A percentile compares a stretch with the other conserved stretches of the same genome.
Evolutionary conservation across 208 protist genomes (phyloP).

Genomic region (Balamuthia mandrillaris): DNA sequence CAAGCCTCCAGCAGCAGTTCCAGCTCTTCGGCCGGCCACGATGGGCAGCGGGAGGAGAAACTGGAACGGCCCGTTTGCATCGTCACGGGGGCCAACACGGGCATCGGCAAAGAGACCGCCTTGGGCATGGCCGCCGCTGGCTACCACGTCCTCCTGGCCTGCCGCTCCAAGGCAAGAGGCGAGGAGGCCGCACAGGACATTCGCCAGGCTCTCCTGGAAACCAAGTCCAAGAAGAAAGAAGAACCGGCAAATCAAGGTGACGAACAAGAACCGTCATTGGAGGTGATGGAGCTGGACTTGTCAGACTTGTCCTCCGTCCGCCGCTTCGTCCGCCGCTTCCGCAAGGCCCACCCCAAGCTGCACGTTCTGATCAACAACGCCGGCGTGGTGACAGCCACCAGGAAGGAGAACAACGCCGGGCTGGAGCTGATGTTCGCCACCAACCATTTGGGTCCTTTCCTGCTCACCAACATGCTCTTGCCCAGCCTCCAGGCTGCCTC

Average conservation of each 20-base stretch:
- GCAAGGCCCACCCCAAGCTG: neutral
- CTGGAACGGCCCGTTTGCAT: too few relatives aligned
- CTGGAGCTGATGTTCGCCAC: conserved; percentile 35
- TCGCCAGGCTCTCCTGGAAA: neutral
- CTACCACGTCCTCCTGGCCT: neutral
- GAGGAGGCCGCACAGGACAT: neutral
- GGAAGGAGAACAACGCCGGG: neutral
- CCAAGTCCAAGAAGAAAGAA: neutral
- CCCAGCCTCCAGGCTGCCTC: neutral
- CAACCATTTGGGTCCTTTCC: conserved; percentile 20
- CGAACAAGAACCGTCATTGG: neutral
- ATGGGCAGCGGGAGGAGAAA: too few relatives aligned
- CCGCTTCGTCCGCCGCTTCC: neutral
- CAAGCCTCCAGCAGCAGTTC: too few relatives aligned
- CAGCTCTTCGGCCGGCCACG: too few relatives aligned
- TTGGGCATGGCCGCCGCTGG: neutral
- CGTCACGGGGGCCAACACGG: conserved; percentile 11
- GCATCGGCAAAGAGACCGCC: conserved; percentile 21
- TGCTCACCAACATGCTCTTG: neutral
- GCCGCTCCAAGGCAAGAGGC: neutral
- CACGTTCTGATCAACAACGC: conserved; percentile 20
- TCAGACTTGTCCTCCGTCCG: conserved; percentile 12
- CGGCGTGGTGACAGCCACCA: neutral
- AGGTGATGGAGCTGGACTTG: conserved; percentile 9
- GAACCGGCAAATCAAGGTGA: neutral